Conservation (phyloP, 805 yeast genomes). For the Saccharomycopsis malanga region DNA sequence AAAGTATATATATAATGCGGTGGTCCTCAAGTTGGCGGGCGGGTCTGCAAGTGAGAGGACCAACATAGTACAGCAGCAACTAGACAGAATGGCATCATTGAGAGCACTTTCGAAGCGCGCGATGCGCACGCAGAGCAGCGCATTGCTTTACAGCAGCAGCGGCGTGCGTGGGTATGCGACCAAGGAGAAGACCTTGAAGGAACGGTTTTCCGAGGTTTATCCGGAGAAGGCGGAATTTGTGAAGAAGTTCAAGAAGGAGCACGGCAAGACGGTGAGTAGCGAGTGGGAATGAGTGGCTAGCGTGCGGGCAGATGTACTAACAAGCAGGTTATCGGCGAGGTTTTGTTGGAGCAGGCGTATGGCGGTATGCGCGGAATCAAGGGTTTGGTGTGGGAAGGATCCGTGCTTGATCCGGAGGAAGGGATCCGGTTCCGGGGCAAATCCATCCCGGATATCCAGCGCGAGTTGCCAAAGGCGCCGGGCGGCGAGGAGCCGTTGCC, state of each 20-base stretch:
- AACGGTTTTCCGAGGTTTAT: slow-evolving; percentile 85
- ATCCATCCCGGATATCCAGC: slow-evolving; percentile 74
- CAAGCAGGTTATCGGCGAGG: slow-evolving; percentile 87
- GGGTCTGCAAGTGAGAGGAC: too few relatives aligned
- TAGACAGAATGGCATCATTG: slow-evolving; percentile 17
- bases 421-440: slow-evolving; percentile 83
- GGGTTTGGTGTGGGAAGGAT: slow-evolving; percentile 85
- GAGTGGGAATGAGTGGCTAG: too few relatives aligned
- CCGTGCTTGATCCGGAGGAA: slow-evolving; percentile 76
- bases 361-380: slow-evolving; percentile 91
- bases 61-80: too few relatives aligned
- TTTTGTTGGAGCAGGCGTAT: slow-evolving; percentile 70
- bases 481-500: slow-evolving; percentile 63
- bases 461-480: slow-evolving; percentile 66
- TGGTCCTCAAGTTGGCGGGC: too few relatives aligned
- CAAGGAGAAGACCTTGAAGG: slow-evolving; percentile 66
- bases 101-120: slow-evolving; percentile 21
- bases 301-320: too few relatives aligned
- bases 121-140: slow-evolving; percentile 14
- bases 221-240: slow-evolving; percentile 91
- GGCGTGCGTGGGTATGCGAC: slow-evolving; percentile 34
- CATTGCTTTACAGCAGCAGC: slow-evolving; percentile 10
- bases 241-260: slow-evolving; percentile 71
- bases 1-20: too few relatives aligned
- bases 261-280: slow-evolving; percentile 63